Percentiles rank a stretch among this genome's conserved stretches.
phyloP scores from a whole-genome alignment of 208 protist species.

The Acanthamoeba healyi region DNA sequence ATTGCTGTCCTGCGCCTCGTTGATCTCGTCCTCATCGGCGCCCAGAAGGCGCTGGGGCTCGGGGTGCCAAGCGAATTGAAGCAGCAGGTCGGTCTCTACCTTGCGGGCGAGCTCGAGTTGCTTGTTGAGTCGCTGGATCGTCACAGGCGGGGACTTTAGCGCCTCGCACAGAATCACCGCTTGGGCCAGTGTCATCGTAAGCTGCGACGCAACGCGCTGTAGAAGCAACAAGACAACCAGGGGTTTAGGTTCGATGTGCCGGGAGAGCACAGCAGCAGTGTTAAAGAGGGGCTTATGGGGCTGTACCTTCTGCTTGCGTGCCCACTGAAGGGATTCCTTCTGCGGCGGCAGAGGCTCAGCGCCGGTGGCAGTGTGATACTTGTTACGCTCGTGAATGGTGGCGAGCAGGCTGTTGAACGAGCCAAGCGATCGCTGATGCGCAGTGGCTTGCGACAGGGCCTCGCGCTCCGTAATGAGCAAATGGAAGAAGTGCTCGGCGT shows the following conservation, averaged over 20 bases:
- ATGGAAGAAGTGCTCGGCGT: conserved; percentile 68
- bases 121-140: not conserved
- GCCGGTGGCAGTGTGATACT: not conserved
- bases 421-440: not conserved
- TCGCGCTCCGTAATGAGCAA: conserved; percentile 23
- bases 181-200: conserved; percentile 32
- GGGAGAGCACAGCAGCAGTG: too few species aligned
- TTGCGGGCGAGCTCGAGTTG: conserved; percentile 34
- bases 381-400: not conserved
- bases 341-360: not conserved
- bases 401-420: not conserved
- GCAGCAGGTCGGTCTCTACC: conserved; percentile 1
- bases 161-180: conserved; percentile 37
- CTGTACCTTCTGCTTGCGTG: conserved; percentile 17
- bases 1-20: not conserved
- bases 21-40: not conserved
- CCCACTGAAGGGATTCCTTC: conserved; percentile 25
- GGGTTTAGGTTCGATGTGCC: not conserved
- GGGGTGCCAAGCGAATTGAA: conserved; percentile 35
- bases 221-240: not conserved
- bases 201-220: not conserved
- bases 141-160: conserved; percentile 17
- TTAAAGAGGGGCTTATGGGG: not conserved
- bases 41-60: conserved; percentile 28
- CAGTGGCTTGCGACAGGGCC: not conserved